Evolutionary conservation across 148 eudicot species (phyloP).

Genomic region (Rhododendron williamsianum): DNA sequence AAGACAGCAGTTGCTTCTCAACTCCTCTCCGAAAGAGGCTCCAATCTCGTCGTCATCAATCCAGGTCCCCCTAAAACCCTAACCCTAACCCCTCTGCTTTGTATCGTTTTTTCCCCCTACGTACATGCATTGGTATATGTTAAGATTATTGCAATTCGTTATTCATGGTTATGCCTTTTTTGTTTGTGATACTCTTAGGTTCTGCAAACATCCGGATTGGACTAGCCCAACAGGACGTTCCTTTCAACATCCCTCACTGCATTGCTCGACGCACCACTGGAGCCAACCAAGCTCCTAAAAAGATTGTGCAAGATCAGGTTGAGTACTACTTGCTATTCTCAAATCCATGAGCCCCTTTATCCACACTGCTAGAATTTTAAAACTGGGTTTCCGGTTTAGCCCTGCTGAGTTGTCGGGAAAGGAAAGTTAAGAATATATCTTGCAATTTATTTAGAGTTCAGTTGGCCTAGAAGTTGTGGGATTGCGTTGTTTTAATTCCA

Average conservation of each 20-base stretch:
- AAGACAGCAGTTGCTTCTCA: slow-evolving; percentile 82
- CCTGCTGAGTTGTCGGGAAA: neutral
- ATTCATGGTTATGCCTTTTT: neutral
- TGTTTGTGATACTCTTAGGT: slow-evolving; percentile 34
- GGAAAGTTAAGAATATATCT: neutral
- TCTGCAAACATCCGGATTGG: slow-evolving; percentile 87
- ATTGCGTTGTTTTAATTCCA: neutral
- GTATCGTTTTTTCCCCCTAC: neutral
- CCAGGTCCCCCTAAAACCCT: slow-evolving; percentile 66
- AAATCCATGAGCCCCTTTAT: neutral
- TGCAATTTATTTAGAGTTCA: neutral
- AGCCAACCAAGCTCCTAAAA: slow-evolving; percentile 60
- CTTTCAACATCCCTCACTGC: slow-evolving; percentile 75
- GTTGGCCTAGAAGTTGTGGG: neutral
- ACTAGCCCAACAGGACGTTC: slow-evolving; percentile 69
- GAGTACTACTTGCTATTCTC: neutral
- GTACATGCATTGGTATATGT: neutral
- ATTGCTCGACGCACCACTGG: slow-evolving; percentile 78
- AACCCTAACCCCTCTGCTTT: slow-evolving; percentile 6
- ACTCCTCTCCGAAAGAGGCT: slow-evolving; percentile 82
- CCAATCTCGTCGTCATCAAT: slow-evolving; percentile 82
- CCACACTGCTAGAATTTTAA: neutral
- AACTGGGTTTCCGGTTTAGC: neutral
- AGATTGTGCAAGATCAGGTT: slow-evolving; percentile 83
- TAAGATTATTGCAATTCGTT: neutral